Evolutionary conservation across 208 protist species (phyloP).

Genomic region (Wallacemonas collosoma): DNA sequence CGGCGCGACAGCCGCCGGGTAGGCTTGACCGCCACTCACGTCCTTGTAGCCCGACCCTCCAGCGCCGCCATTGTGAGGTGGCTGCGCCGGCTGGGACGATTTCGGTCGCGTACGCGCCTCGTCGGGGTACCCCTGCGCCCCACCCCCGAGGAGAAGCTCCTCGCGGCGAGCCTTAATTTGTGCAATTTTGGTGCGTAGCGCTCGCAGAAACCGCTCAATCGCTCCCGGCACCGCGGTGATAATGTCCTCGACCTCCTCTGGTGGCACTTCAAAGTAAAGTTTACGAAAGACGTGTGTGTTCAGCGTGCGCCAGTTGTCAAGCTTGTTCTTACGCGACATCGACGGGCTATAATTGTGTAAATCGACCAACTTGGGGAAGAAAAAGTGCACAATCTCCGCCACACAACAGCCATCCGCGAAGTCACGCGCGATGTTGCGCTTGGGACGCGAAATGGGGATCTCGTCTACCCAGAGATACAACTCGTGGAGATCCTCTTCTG

Average conservation of each 20-base stretch:
- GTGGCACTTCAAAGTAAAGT: conserved; percentile 90
- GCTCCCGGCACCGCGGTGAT: conserved; percentile 86
- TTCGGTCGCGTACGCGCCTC: too few species aligned
- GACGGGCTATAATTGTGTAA: conserved; percentile 98
- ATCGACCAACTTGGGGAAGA: conserved; percentile 97
- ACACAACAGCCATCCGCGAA: conserved; percentile 98
- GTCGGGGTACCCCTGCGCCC: neutral
- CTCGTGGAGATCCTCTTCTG: conserved; percentile 95
- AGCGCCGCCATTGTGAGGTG: too few species aligned
- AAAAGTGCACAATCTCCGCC: conserved; percentile 96
- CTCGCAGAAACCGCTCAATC: conserved; percentile 93
- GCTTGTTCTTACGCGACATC: conserved; percentile 90
- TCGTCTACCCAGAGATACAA: conserved; percentile 98
- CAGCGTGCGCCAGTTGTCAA: conserved; percentile 97
- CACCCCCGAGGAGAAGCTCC: conserved; percentile 21
- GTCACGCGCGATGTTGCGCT: conserved; percentile 97
- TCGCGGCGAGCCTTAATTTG: conserved; percentile 76
- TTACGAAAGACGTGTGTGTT: conserved; percentile 95
- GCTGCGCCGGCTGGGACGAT: too few species aligned
- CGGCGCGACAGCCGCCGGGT: neutral
- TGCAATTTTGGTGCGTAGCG: conserved; percentile 89
- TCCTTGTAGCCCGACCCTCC: too few species aligned
- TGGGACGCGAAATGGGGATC: conserved; percentile 96
- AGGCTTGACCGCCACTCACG: neutral
- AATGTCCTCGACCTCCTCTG: conserved; percentile 92